A percentile compares a stretch with the other conserved stretches of the same genome.
Conservation (phyloP, 169 alveolate species). For the Plasmodium inui region DNA sequence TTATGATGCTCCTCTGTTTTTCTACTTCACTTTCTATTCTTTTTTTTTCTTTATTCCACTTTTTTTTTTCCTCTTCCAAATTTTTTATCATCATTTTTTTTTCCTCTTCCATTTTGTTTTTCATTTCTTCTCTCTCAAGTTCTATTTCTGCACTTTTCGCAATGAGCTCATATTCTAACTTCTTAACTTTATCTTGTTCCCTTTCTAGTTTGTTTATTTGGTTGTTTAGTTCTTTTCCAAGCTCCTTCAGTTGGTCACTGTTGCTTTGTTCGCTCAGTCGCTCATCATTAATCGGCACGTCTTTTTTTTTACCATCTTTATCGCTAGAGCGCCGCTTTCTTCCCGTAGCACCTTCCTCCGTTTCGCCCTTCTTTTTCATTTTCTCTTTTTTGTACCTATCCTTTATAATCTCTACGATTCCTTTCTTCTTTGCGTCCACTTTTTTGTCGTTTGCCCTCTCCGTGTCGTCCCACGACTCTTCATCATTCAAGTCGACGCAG, state of each 20-base stretch:
- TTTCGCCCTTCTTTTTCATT: not conserved
- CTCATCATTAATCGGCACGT: not conserved
- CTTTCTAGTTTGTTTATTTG: slow-evolving; percentile 59
- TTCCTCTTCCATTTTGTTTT: slow-evolving; percentile 70
- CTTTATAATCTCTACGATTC: not conserved
- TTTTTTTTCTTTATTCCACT: slow-evolving; percentile 74
- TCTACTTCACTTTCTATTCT: slow-evolving; percentile 73
- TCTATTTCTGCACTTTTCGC: slow-evolving; percentile 77
- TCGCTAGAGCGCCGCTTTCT: not conserved
- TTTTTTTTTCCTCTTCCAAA: slow-evolving; percentile 76
- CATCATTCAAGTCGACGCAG: slow-evolving; percentile 55
- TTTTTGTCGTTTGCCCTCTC: slow-evolving; percentile 4
- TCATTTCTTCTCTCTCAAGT: slow-evolving; percentile 77
- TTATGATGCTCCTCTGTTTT: slow-evolving; percentile 56
- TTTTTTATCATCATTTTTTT: slow-evolving; percentile 61
- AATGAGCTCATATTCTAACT: slow-evolving; percentile 68
- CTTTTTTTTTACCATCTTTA: not conserved
- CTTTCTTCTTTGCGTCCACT: not conserved
- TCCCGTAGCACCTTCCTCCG: not conserved
- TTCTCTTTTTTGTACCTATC: not conserved
- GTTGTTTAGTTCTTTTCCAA: slow-evolving; percentile 39
- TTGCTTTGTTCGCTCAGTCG: not conserved
- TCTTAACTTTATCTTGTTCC: slow-evolving; percentile 72
- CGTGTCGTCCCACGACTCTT: slow-evolving; percentile 67
- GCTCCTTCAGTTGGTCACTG: slow-evolving; percentile 23